Evolutionary conservation across 371 early-diverging fungal species (phyloP), one percentile per base, ranked within the genome.

Genomic region (Chytridium lagenaria): DNA sequence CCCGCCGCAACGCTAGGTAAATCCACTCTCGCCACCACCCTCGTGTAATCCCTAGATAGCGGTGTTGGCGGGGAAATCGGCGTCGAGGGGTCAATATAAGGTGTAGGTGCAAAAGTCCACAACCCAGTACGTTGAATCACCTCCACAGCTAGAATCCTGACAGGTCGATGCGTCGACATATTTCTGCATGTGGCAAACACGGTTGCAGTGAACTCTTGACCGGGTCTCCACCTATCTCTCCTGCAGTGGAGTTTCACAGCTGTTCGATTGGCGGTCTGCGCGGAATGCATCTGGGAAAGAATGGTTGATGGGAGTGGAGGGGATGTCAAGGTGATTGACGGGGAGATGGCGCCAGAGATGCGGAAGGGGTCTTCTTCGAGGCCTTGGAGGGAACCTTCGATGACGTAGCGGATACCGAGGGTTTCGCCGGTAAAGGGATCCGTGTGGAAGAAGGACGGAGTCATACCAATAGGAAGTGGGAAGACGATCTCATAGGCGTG

Each of bases 401-500:
- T 2, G n/a, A 66, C 30, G 44, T 66, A 66, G 5, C 66, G 38
- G 10, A 66, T 22, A 5, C 44, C 44, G n/a, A 66, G 2, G 19
- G 10, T 66, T 37, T 66, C 66, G 26, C 39, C 39, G 16, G 66
- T 66, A 44, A 66, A 66, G 7, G 66, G 66, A 28, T 66, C 66
- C 5, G 66, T 66, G 37, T 66, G 66, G 49, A 40, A 40, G 44
- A 66, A 66, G 2, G 66, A 26, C 10, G 38, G 66, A 2, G 38
- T 38, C 66, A 66, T 40, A 3, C 44, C 66, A 2, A 7, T n/a
- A 38, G 66, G 66, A 30, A 66, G 49, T 3, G 66, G 66, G 44
- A 66, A 66, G 2, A 28, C 44, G 44, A 66, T 40, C 44, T 66
- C 66, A 30, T 66, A 66, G 36, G 66, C 66, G 34, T 66, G 66